Base-by-base conservation (phyloP, 257 asterid species). In the Plectranthus barbatus region DNA sequence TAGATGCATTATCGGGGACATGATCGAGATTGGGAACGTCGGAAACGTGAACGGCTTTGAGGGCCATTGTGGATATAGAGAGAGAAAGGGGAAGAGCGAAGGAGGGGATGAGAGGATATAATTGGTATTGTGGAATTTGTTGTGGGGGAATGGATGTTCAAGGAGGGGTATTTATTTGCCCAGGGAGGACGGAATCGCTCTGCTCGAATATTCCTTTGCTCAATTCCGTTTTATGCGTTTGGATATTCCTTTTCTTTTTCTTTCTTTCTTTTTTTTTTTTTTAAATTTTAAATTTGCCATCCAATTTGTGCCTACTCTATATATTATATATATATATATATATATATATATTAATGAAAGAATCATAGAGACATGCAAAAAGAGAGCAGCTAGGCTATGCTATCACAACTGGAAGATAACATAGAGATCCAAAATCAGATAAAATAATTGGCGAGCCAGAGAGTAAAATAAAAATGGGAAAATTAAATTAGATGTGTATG, bases 11-110 rank as follows among this genome's bases (percentile, higher is more conserved):
- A 6, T 84, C 86, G 9, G 84, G 81, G 66, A 88, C 86, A 21
- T 83, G 88, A 57, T 90, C 95, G 59, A 92, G 86, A 78, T 76
- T 82, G 21, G 97, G 97, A 51, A 92, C 95, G 72, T 88, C 95
- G 71, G 90, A 68, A 46, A 85, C 85, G 53, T 89, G 99, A 77
- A 85, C 95, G 49, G 99, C 96, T 62, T 84, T 92, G 40, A 92
- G 87, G 67, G 99, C 96, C 94, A 87, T 87, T 67, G 76, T 47
- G 0, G 47, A 12, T 57, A 39, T 34, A 19, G 50, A 7, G 50
- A 72, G 68, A 20, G 58, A 47, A 11, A 54, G 23, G 12, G 58
- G 52, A 48, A 37, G 60, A 56, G 71, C 18, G 40, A 45, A 15
- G 39, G 29, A 45, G 4, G 10, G 49, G 56, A 29, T 44, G 61